Base-by-base conservation (phyloP, 441 rosid genomes). In the Mallotus repandus region DNA sequence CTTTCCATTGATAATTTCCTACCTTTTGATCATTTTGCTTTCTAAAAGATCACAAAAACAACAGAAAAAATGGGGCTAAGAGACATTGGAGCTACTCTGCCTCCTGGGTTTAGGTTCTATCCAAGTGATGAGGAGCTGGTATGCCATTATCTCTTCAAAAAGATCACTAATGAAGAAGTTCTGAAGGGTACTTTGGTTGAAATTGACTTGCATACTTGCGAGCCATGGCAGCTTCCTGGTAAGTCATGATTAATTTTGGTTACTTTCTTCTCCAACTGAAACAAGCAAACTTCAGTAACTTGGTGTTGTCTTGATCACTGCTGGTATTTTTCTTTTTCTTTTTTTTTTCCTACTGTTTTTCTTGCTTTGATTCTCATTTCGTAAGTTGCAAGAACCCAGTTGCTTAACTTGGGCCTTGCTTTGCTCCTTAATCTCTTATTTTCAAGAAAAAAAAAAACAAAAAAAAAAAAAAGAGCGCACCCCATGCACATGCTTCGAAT, bases 161-260 rank as follows among this genome's bases (percentile, higher is more conserved):
- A 93, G 87, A 81, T 93, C 76, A 69, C 87, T 10, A 88, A 91
- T 78, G 87, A 88, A 21, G 77, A 87, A 7, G 80, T 79, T 43
- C 53, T 90, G 68, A 89, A 89, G 84, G 94, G 98, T 50, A 91
- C 93, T 74, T 83, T 96, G 84, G 87, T 96, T 45, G 98, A 96
- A 61, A 83, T 96, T 65, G 98, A 96, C 79, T 82, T 96, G 82
- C 99, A 96, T 84, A 87, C 87, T 8, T 96, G 98, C 79, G 99
- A 96, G 86, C 99, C 99, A 76, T 96, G 99, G 99, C 97, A 96
- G 77, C 99, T 96, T 82, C 99, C 99, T 50, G 99, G 99, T 96
- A 80, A 0, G 78, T 72, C 0, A 41, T 52, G 6, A 64, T 10
- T 50, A 29, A 48, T 65, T 21, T 21, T 55, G 16, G 10, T 64